phyloP scores from a whole-genome alignment of 2,329 filamentous ascomycete genomes.

The Penicillium sp. region DNA sequence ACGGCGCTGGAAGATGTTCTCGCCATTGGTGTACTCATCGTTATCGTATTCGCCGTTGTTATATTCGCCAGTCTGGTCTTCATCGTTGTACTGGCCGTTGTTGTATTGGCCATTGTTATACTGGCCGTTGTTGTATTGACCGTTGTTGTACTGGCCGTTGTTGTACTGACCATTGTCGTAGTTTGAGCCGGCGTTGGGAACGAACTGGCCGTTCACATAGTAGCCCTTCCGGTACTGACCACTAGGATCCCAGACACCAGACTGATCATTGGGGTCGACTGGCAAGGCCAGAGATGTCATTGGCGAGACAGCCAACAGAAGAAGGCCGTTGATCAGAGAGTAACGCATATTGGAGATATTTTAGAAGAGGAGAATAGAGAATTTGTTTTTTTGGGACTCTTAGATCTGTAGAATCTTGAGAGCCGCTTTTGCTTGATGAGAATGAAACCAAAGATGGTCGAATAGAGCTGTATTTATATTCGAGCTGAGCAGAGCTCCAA shows the following conservation, averaged over 20 bases:
- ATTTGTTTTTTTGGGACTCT: background rate
- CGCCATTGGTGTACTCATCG: conserved; percentile 4
- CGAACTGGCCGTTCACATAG: conserved; percentile 19
- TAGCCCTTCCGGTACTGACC: conserved; percentile 23
- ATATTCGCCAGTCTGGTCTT: background rate
- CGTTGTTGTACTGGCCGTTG: conserved; percentile 13
- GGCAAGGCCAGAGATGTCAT: conserved; percentile 20
- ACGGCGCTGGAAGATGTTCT: conserved; percentile 12
- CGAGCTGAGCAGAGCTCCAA: conserved; percentile 3
- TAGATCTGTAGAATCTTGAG: conserved; percentile 1
- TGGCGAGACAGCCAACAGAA: conserved; percentile 23
- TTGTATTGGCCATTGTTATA: conserved; percentile 8
- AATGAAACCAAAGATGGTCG: conserved; percentile 8
- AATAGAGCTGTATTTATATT: conserved; percentile 20
- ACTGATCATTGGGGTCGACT: conserved; percentile 21
- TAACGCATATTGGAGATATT: conserved; percentile 18
- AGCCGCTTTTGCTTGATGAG: conserved; percentile 14
- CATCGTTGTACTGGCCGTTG: conserved; percentile 5
- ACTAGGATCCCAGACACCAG: conserved; percentile 22
- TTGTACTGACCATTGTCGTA: conserved; percentile 14
- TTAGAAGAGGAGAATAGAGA: background rate
- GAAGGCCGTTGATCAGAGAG: conserved; percentile 19
- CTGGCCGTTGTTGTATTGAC: conserved; percentile 3
- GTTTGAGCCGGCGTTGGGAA: conserved; percentile 16
- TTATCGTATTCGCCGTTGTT: conserved; percentile 7